Conservation (phyloP, 345 rosid genomes). For the Lepidium aucheri region DNA sequence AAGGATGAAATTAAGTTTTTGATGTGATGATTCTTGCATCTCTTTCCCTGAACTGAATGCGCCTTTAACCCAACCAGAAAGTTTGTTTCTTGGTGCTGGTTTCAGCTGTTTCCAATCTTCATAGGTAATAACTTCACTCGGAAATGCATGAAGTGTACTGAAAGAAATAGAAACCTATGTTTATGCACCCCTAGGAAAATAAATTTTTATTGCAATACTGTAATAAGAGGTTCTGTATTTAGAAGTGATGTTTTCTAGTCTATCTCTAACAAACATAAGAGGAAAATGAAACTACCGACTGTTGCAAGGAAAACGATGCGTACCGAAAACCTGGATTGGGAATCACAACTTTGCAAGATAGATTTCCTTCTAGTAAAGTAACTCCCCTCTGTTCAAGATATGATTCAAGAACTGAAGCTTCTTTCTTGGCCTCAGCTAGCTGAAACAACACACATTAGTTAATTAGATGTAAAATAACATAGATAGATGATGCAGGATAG, state of each 20-base stretch:
- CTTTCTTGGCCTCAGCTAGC: conserved; percentile 53
- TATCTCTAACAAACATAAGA: not conserved
- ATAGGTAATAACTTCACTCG: conserved; percentile 63
- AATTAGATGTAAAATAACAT: not conserved
- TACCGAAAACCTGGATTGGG: conserved; percentile 89
- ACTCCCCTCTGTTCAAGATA: conserved; percentile 90
- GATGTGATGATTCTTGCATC: conserved; percentile 65
- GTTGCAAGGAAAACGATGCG: not conserved
- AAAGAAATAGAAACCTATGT: conserved; percentile 11
- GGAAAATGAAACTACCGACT: not conserved
- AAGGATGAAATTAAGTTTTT: conserved; percentile 64
- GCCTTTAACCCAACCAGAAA: conserved; percentile 81
- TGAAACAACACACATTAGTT: conserved; percentile 20
- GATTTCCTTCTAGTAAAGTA: conserved; percentile 61
- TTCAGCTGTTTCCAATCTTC: conserved; percentile 69
- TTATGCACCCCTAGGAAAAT: not conserved
- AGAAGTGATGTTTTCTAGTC: not conserved
- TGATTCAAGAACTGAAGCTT: conserved; percentile 67
- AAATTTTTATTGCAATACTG: too few species aligned
- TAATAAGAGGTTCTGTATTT: not conserved
- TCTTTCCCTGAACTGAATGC: conserved; percentile 69
- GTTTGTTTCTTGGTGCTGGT: conserved; percentile 41
- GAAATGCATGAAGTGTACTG: conserved; percentile 53
- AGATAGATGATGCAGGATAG: not conserved
- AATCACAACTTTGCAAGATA: conserved; percentile 75